Evolutionary conservation across 768 basidiomycete genomes (phyloP).

Genomic region (Epithele typhae): DNA sequence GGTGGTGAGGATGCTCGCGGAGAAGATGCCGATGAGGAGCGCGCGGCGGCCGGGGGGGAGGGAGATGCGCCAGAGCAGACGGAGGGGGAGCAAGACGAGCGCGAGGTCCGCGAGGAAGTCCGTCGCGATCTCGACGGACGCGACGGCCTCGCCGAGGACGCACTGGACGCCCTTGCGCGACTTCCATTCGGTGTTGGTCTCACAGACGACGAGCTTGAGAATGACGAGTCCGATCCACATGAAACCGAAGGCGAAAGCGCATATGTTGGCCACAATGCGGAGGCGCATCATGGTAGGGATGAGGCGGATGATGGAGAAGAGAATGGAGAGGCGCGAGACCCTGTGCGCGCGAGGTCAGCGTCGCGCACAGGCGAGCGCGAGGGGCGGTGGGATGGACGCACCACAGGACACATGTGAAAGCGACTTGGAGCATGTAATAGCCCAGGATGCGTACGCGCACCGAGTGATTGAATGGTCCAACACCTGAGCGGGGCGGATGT

Average conservation of each 20-base stretch:
- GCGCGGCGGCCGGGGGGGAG: neutral
- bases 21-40: conserved; percentile 15
- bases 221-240: conserved; percentile 15
- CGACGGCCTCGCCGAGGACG: conserved; percentile 13
- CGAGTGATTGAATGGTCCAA: conserved; percentile 7
- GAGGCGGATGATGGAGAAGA: conserved; percentile 14
- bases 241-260: conserved; percentile 4
- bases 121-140: conserved; percentile 11
- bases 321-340: conserved; percentile 15
- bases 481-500: too few species aligned
- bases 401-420: conserved; percentile 17
- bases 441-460: conserved; percentile 9
- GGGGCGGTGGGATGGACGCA: conserved; percentile 1
- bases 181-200: conserved; percentile 13
- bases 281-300: conserved; percentile 14
- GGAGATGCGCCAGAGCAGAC: conserved; percentile 10
- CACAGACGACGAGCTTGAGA: conserved; percentile 11
- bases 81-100: conserved; percentile 9
- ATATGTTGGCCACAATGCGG: conserved; percentile 4
- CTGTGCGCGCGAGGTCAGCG: conserved; percentile 1
- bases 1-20: conserved; percentile 16
- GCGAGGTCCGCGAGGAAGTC: conserved; percentile 15
- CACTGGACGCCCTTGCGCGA: conserved; percentile 9
- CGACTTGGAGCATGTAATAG: conserved; percentile 14
- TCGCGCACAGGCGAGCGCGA: too few species aligned